phyloP scores from a whole-genome alignment of 768 basidiomycete species.

The Leccinum longicurvipes region DNA sequence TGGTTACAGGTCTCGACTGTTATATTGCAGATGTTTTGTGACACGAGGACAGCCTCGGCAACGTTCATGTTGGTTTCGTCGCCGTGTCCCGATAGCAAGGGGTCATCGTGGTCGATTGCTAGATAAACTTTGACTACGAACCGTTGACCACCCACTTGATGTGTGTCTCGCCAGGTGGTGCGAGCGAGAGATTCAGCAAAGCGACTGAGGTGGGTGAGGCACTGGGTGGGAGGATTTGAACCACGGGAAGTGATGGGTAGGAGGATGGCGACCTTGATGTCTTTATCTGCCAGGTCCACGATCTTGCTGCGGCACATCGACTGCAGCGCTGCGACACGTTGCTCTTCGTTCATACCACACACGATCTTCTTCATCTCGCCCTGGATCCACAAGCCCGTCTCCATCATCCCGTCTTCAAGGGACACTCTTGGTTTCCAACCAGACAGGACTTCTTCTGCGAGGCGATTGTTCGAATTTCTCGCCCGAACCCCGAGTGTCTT shows the following conservation, averaged over 20 bases:
- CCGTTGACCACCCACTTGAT: constrained; percentile 25
- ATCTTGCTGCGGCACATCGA: constrained; percentile 36
- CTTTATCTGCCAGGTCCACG: constrained; percentile 34
- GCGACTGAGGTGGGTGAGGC: constrained; percentile 38
- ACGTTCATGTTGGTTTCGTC: constrained; percentile 21
- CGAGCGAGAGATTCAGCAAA: constrained; percentile 44
- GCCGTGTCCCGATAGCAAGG: constrained; percentile 31
- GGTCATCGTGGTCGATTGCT: constrained; percentile 50
- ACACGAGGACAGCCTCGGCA: constrained; percentile 36
- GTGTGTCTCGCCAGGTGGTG: constrained; percentile 47
- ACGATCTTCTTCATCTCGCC: constrained; percentile 32
- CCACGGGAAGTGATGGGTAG: constrained; percentile 58
- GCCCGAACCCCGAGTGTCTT: constrained; percentile 47
- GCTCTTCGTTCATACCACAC: not conserved
- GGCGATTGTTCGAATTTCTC: constrained; percentile 50
- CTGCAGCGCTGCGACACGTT: constrained; percentile 17
- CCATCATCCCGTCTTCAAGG: constrained; percentile 46
- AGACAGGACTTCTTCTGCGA: constrained; percentile 27
- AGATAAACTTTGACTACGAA: constrained; percentile 47
- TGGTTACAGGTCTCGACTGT: constrained; percentile 35
- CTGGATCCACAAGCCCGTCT: constrained; percentile 48
- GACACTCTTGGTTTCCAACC: constrained; percentile 42
- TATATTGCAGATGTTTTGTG: constrained; percentile 38
- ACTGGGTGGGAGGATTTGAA: constrained; percentile 30
- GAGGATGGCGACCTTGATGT: constrained; percentile 47